phyloP scores from a whole-genome alignment of 2,329 filamentous ascomycete species.

The Xylaria sp. region DNA sequence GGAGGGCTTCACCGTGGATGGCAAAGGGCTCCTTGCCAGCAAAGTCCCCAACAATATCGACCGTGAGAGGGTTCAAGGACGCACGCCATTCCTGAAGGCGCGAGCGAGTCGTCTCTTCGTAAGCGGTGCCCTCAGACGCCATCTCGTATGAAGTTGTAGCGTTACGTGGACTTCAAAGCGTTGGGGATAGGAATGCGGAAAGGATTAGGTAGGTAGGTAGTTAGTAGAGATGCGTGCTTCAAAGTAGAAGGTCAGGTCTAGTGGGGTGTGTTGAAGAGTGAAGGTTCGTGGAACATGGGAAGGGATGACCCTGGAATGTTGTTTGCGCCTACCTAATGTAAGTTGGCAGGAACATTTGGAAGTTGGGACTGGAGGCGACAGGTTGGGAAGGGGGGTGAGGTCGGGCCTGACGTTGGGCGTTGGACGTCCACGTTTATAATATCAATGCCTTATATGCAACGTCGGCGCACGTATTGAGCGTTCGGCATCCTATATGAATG shows the following conservation, averaged over 20 bases:
- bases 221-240: too few species aligned
- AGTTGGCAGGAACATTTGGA: too few species aligned
- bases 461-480: background rate
- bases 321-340: too few species aligned
- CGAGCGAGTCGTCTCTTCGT: background rate
- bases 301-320: too few species aligned
- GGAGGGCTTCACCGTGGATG: conserved; percentile 73
- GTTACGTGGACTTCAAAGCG: too few species aligned
- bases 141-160: background rate
- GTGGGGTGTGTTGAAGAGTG: too few species aligned
- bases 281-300: too few species aligned
- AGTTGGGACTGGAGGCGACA: too few species aligned
- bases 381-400: background rate
- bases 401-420: background rate
- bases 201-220: too few species aligned
- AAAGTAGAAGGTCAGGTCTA: too few species aligned
- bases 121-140: background rate
- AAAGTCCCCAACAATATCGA: conserved; percentile 76
- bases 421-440: background rate
- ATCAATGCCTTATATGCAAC: background rate
- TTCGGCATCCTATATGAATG: too few species aligned
- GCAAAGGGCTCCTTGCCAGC: conserved; percentile 73
- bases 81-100: conserved; percentile 17
- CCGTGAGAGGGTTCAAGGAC: conserved; percentile 34
- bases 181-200: too few species aligned